A percentile compares a stretch with the other conserved stretches of the same genome.
Conservation (phyloP, 2,329 filamentous ascomycete species). For the Pestalotiopsis fici region DNA sequence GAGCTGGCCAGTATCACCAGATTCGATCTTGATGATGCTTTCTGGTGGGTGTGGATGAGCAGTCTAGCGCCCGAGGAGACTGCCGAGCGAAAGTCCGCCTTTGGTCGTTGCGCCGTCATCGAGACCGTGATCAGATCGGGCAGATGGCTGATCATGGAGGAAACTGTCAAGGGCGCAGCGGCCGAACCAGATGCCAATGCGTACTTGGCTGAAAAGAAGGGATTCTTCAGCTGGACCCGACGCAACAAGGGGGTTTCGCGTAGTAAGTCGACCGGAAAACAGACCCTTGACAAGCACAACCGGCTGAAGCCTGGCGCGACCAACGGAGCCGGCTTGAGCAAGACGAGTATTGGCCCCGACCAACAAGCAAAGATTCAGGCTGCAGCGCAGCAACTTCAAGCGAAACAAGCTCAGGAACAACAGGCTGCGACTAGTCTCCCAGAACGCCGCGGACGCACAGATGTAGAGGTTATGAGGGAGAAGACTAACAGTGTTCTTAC, state of each 20-base stretch:
- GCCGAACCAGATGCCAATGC: conserved; percentile 81
- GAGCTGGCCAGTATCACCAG: conserved; percentile 90
- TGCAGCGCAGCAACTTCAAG: conserved; percentile 81
- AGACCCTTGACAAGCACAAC: conserved; percentile 47
- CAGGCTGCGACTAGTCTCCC: conserved; percentile 40
- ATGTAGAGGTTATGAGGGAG: conserved; percentile 55
- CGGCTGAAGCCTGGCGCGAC: conserved; percentile 39
- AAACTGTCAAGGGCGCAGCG: conserved; percentile 91
- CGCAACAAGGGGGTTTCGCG: conserved; percentile 65
- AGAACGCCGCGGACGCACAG: conserved; percentile 56
- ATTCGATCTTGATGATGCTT: conserved; percentile 88
- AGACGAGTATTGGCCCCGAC: conserved; percentile 83
- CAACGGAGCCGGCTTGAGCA: conserved; percentile 58
- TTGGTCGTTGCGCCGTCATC: conserved; percentile 88
- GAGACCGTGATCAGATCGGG: conserved; percentile 82
- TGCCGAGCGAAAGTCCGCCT: conserved; percentile 81
- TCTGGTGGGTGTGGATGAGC: conserved; percentile 99
- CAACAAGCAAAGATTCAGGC: conserved; percentile 93
- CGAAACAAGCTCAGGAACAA: conserved; percentile 64
- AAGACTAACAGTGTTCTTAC: conserved; percentile 93
- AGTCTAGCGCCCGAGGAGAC: conserved; percentile 93
- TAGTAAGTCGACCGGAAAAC: conserved; percentile 70
- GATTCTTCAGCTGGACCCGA: conserved; percentile 84
- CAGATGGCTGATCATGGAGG: conserved; percentile 92
- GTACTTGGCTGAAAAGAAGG: conserved; percentile 94